phyloP scores from a whole-genome alignment of 2,329 filamentous ascomycete species.

The Arthrobotrys pseudoclavata region DNA sequence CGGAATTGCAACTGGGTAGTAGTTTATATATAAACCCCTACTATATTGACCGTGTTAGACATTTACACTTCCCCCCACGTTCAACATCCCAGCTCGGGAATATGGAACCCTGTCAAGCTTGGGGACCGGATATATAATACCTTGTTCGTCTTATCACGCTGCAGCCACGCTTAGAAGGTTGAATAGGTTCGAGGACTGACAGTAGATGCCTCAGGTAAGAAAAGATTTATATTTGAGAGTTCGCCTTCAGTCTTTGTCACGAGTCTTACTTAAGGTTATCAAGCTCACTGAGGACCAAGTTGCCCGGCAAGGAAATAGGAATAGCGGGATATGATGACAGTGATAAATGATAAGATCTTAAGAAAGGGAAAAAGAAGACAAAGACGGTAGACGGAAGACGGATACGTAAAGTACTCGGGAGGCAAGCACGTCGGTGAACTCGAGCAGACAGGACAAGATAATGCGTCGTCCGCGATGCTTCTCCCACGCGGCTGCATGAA shows the following conservation, averaged over 20 bases:
- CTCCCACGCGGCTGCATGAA: conserved; percentile 18
- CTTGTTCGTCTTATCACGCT: conserved; percentile 20
- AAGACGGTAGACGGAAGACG: background rate
- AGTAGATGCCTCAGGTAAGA: background rate
- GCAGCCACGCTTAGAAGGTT: conserved; percentile 11
- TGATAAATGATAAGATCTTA: background rate
- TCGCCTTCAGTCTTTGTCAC: background rate
- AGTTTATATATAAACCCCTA: conserved; percentile 19
- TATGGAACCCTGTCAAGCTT: background rate
- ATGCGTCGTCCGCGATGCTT: background rate
- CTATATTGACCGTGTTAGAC: conserved; percentile 7
- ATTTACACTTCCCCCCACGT: conserved; percentile 30
- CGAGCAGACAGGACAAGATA: conserved; percentile 17
- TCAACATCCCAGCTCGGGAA: conserved; percentile 1
- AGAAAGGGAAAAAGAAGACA: background rate
- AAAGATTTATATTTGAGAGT: conserved; percentile 11
- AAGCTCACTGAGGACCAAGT: background rate
- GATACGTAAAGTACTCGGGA: background rate
- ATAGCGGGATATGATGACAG: background rate
- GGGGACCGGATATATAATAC: conserved; percentile 26
- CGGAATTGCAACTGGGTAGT: background rate
- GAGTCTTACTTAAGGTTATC: conserved; percentile 2
- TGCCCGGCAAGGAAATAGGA: background rate
- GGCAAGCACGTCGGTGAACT: background rate
- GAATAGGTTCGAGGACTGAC: conserved; percentile 3